These are phyloP conservation scores for Odontarrhena argentea DNA, from an alignment of 345 rosid genomes.

Conservation along the genomic window DNA sequence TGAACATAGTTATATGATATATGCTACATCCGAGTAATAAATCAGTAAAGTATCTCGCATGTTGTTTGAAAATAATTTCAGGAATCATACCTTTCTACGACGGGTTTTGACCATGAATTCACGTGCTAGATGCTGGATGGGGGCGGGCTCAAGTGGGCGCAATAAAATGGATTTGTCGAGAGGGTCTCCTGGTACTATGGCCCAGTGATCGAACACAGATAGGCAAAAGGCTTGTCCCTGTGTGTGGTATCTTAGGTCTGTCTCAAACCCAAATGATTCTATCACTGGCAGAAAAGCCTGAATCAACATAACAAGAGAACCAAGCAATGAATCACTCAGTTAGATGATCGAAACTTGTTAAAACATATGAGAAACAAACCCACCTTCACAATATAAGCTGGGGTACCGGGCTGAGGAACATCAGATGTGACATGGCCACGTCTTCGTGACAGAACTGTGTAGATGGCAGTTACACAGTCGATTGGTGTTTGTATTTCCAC, in stretches of 20 bases:
- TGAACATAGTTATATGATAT: not conserved
- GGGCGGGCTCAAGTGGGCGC: constrained; percentile 90
- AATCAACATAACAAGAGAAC: constrained; percentile 13
- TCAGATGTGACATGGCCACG: constrained; percentile 98
- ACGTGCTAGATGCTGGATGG: constrained; percentile 89
- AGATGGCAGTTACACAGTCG: constrained; percentile 93
- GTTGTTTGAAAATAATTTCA: not conserved
- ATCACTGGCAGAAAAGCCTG: constrained; percentile 92
- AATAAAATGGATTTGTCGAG: constrained; percentile 85
- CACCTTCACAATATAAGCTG: constrained; percentile 94
- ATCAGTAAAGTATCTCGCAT: not conserved
- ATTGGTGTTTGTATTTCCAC: constrained; percentile 99
- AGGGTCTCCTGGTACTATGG: constrained; percentile 91
- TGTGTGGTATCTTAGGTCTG: constrained; percentile 86
- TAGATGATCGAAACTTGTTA: constrained; percentile 7
- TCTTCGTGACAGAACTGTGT: constrained; percentile 87
- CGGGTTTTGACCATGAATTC: constrained; percentile 57
- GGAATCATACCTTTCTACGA: constrained; percentile 67
- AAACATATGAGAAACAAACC: not conserved
- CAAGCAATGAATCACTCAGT: constrained; percentile 2
- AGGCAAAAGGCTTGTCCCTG: constrained; percentile 88
- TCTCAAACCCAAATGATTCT: constrained; percentile 93
- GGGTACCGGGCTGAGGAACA: constrained; percentile 98
- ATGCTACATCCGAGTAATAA: too few relatives aligned
- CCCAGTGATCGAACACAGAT: constrained; percentile 89